Conservation (phyloP, 2,329 filamentous ascomycete species). For the Phialocephala subalpina region DNA sequence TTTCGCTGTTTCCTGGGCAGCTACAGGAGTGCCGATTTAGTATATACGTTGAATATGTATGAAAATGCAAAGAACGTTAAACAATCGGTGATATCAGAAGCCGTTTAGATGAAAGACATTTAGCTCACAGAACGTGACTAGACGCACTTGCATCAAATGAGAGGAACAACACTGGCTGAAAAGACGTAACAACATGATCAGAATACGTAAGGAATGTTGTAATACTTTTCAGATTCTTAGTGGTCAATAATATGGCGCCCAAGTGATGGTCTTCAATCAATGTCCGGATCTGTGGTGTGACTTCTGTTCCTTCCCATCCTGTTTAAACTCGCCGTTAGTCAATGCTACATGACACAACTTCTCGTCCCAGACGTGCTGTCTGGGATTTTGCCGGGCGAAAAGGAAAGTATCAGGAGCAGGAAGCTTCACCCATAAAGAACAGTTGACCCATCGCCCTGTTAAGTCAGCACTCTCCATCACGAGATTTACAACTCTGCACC, state of each 20-base stretch:
- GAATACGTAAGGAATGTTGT: constrained; percentile 10
- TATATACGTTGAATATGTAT: constrained; percentile 12
- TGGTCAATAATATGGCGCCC: constrained; percentile 84
- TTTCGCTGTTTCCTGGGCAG: constrained; percentile 87
- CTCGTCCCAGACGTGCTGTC: too few species aligned
- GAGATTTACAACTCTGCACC: constrained; percentile 17
- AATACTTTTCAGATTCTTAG: constrained; percentile 85
- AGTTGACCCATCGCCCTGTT: constrained; percentile 76
- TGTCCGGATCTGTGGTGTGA: constrained; percentile 82
- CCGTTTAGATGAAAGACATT: constrained; percentile 1
- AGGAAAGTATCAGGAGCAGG: constrained; percentile 1
- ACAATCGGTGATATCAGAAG: background rate
- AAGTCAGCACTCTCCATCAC: constrained; percentile 25
- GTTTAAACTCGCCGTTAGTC: constrained; percentile 19
- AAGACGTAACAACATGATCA: background rate
- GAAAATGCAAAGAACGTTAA: background rate
- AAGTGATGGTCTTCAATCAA: constrained; percentile 87
- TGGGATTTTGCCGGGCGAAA: constrained; percentile 4
- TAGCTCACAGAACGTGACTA: background rate
- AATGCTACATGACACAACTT: background rate
- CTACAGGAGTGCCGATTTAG: constrained; percentile 54
- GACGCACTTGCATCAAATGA: background rate
- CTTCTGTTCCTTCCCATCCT: constrained; percentile 84
- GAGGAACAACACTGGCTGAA: background rate
- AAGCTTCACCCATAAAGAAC: constrained; percentile 68